Evolutionary conservation across 306 rosid genomes (phyloP), one percentile per base, ranked within the genome.

Genomic region (Nissolia schottii): DNA sequence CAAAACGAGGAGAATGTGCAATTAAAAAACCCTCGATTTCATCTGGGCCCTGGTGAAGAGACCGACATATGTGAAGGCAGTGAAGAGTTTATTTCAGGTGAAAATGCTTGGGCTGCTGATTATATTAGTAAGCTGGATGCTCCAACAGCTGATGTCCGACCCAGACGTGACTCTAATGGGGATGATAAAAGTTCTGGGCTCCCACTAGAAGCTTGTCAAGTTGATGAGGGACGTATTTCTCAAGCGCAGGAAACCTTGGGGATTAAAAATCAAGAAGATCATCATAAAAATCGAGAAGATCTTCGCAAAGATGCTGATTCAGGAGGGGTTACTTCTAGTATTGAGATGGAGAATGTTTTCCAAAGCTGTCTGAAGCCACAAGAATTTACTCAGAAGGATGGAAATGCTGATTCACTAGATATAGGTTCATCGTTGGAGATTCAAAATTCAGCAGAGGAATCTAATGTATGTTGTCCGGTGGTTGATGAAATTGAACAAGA

Each of bases 21-120:
- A 59, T 83, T 90, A 84, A 84, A 74, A 79, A 94, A 84, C 20
- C 96, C 98, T 63, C 94, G 88, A 50, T 91, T 94, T 75, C 97
- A 94, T 87, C 82, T 89, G 22, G 98, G 96, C 28, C 98, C 96
- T 0, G 96, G 87, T 67, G 95, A 91, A 72, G 94, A 77, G 75
- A 57, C 96, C 1, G 91, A 90, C 27, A 71, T 88, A 68, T 85
- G 87, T 83, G 96, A 83, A 87, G 97, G 77, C 66, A 78, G 66
- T 27, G 90, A 53, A 49, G 92, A 87, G 78, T 77, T 89, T 61
- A 31, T 80, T 83, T 62, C 92, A 0, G 86, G 80, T 15, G 90
- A 84, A 76, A 75, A 40, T 85, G 85, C 64, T 69, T 91, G 93
- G 99, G 87, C 96, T 64, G 85, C 76, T n/a, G 90, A 85, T 82